Evolutionary conservation across 2,329 filamentous ascomycete genomes (phyloP), one percentile per base, ranked within the genome.

Genomic region (Ceratocystis cubensis): DNA sequence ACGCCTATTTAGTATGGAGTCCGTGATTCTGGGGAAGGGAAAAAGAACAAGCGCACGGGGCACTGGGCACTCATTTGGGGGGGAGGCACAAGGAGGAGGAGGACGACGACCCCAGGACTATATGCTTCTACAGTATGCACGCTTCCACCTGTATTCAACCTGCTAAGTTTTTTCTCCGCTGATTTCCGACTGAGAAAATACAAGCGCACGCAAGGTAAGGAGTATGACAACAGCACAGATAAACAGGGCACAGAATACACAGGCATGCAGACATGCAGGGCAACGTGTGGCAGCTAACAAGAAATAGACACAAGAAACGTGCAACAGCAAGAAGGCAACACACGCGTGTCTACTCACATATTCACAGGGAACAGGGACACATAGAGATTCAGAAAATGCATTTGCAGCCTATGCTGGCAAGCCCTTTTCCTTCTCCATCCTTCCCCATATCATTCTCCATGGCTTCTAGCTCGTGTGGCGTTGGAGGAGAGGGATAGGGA

Each of bases 1-100:
- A 33, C 25, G 28, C 53, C 5, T 30, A 59, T 59, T 33, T 59
- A 59, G 53, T n/a, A 13, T 30, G 33, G 6, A 30, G 53, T 37
- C 53, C 17, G 53, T 59, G 28, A n/a, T 30, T 59, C 53, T 59
- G 53, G 53, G 53, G 53, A 59, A 59, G 53, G 22, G 15, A 17
- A 30, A 30, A 57, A 30, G 53, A 17, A 25, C n/a, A 20, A 3
- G 48, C 8, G 48, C 48, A 25, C 20, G 20, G 48, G 48, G 48
- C 48, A 25, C 48, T 10, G 20, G 45, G 15, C 45, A n/a, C 20
- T 41, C 37, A 41, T 41, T 41, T 41, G 37, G 37, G 37, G 30
- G 37, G 37, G 37, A 41, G 37, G 37, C 37, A 41, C 37, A 41
- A 41, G 37, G 2, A 41, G 10, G 33, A 37, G 33, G 37, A 41